These are phyloP conservation scores for Lasiosphaeria hispida DNA, from an alignment of 495 filamentous ascomycete genomes.

Conservation along the genomic window DNA sequence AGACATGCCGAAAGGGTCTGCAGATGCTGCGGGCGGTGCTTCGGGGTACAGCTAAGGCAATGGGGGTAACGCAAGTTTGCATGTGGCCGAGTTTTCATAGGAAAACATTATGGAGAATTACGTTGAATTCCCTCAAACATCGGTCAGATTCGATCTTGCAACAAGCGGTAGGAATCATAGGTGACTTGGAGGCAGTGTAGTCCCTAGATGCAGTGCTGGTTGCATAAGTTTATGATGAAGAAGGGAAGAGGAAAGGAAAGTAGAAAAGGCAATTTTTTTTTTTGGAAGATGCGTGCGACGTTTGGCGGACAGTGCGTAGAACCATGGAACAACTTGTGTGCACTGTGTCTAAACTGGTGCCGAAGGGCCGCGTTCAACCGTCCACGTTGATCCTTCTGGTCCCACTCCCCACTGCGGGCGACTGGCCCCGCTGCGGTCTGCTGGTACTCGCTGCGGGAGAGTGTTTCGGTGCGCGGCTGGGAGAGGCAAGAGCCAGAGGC, in stretches of 20 bases:
- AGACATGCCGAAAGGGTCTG: background rate
- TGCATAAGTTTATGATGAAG: constrained; percentile 23
- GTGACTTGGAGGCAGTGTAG: constrained; percentile 22
- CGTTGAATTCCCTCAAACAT: constrained; percentile 41
- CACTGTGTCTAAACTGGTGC: too few relatives aligned
- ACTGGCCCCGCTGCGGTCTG: too few relatives aligned
- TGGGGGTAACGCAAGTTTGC: constrained; percentile 13
- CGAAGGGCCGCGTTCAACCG: too few relatives aligned
- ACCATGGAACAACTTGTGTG: too few relatives aligned
- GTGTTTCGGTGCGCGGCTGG: too few relatives aligned
- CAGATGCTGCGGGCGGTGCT: background rate
- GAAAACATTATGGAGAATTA: constrained; percentile 32
- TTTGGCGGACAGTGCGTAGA: too few relatives aligned
- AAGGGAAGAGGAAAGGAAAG: constrained; percentile 10
- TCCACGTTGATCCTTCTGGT: too few relatives aligned
- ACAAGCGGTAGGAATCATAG: constrained; percentile 30
- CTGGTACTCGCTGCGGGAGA: too few relatives aligned
- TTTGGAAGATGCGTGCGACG: background rate
- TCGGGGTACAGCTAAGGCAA: background rate
- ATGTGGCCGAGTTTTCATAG: constrained; percentile 35
- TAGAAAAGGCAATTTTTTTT: background rate
- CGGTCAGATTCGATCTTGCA: constrained; percentile 34
- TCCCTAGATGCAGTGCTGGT: constrained; percentile 34
- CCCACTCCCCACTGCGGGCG: too few relatives aligned
- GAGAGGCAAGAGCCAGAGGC: too few relatives aligned